Evolutionary conservation across 2,329 filamentous ascomycete genomes (phyloP).

Genomic region (Fusarium penzigii): DNA sequence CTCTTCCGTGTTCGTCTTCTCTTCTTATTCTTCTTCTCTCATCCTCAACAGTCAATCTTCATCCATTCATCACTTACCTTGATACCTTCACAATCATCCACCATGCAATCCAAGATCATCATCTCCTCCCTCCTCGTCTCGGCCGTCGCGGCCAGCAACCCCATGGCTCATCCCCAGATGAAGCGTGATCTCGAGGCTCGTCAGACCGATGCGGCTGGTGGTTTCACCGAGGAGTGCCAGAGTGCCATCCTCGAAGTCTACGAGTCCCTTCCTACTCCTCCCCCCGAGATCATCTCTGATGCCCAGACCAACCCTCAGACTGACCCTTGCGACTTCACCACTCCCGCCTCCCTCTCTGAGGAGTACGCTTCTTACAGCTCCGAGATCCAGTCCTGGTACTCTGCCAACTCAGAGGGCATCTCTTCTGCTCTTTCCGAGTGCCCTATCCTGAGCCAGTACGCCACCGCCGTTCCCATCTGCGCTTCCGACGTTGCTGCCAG

Average conservation of each 20-base stretch:
- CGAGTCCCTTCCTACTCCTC: constrained; percentile 32
- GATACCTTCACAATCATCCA: constrained; percentile 12
- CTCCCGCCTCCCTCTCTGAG: constrained; percentile 32
- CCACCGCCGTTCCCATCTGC: constrained; percentile 27
- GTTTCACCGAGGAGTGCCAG: constrained; percentile 23
- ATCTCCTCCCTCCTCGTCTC: constrained; percentile 29
- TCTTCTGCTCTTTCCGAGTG: constrained; percentile 29
- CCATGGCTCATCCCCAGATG: constrained; percentile 31
- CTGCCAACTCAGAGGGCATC: constrained; percentile 29
- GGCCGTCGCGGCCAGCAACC: constrained; percentile 28
- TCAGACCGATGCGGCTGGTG: constrained; percentile 16
- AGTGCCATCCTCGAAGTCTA: constrained; percentile 25
- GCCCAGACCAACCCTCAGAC: constrained; percentile 24
- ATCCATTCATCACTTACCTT: not conserved
- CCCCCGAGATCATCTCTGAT: constrained; percentile 31
- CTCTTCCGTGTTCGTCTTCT: not conserved
- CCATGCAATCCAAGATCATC: constrained; percentile 32
- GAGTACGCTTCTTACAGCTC: constrained; percentile 36
- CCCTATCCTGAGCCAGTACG: constrained; percentile 21
- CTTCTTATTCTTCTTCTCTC: not conserved
- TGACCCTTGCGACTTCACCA: constrained; percentile 35
- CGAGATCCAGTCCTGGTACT: constrained; percentile 34
- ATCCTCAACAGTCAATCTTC: not conserved
- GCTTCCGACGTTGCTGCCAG: constrained; percentile 6
- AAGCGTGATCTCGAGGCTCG: constrained; percentile 29